These are phyloP conservation scores for Nephelium lappaceum DNA, from an alignment of 345 rosid species.

Conservation along the genomic window DNA sequence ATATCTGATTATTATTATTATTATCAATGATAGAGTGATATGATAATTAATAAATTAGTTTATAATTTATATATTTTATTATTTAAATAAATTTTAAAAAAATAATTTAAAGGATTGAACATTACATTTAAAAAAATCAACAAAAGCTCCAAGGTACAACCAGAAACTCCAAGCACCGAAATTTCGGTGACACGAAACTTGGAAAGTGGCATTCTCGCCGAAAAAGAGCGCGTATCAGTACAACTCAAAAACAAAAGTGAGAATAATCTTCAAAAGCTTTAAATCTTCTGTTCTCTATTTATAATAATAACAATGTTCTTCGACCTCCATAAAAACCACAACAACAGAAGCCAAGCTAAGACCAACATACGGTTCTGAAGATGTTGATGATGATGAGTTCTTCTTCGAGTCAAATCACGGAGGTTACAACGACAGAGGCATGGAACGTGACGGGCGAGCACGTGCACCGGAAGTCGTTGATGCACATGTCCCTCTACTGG, in stretches of 20 bases:
- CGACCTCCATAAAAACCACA: too few relatives aligned
- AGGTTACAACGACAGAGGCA: not conserved
- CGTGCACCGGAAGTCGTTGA: slow-evolving; percentile 26
- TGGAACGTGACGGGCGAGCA: slow-evolving; percentile 31
- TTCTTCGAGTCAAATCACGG: not conserved
- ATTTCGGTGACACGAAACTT: not conserved
- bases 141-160: not conserved
- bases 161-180: not conserved
- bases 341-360: not conserved
- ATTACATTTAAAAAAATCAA: too few relatives aligned
- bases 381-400: not conserved
- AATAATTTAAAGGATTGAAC: not conserved
- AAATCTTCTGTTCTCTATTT: not conserved
- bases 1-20: too few relatives aligned
- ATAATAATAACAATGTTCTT: not conserved
- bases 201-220: not conserved
- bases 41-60: too few relatives aligned
- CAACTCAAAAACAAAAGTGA: not conserved
- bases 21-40: too few relatives aligned
- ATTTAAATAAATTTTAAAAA: too few relatives aligned
- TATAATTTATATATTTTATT: too few relatives aligned
- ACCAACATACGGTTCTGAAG: too few relatives aligned
- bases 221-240: not conserved
- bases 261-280: not conserved
- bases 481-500: slow-evolving; percentile 65